Percentiles rank a stretch among this genome's conserved stretches.
Conservation (phyloP, 352 stramenopile genomes). For the Phytophthora multivora region DNA sequence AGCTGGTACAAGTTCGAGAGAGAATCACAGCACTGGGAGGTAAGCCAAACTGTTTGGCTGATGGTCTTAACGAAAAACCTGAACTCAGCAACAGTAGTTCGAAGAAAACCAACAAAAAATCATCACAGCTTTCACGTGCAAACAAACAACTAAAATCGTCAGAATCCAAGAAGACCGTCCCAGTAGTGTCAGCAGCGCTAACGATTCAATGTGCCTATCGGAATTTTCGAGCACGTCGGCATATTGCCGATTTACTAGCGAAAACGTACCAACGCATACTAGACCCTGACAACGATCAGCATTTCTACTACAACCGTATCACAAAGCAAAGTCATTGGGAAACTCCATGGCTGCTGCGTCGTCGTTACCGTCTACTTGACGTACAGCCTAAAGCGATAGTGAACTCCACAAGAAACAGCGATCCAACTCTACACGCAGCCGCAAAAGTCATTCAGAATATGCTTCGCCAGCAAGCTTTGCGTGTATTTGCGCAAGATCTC, state of each 20-base stretch:
- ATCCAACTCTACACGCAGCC: conserved; percentile 19
- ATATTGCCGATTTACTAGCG: conserved; percentile 31
- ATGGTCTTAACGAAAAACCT: background rate
- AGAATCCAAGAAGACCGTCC: background rate
- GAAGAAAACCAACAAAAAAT: background rate
- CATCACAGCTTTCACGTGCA: background rate
- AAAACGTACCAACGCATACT: conserved; percentile 38
- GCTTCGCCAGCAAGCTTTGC: conserved; percentile 38
- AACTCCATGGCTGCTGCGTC: conserved; percentile 31
- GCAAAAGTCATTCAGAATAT: conserved; percentile 44
- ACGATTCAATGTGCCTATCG: conserved; percentile 40
- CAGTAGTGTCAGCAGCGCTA: conserved; percentile 21
- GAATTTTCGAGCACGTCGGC: conserved; percentile 24
- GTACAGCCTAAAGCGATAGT: background rate
- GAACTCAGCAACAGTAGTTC: background rate
- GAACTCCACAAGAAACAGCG: background rate
- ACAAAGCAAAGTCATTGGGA: conserved; percentile 45
- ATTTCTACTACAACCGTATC: conserved; percentile 56
- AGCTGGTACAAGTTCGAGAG: conserved; percentile 35
- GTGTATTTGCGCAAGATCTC: conserved; percentile 45
- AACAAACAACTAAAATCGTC: conserved; percentile 2
- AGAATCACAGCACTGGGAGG: conserved; percentile 32
- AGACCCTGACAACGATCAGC: conserved; percentile 37
- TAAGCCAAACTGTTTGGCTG: background rate
- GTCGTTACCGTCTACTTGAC: conserved; percentile 1